Percentiles rank a stretch among this genome's conserved stretches.
Evolutionary conservation across 495 filamentous ascomycete species (phyloP).

Genomic region (Lasiosphaeria miniovina): DNA sequence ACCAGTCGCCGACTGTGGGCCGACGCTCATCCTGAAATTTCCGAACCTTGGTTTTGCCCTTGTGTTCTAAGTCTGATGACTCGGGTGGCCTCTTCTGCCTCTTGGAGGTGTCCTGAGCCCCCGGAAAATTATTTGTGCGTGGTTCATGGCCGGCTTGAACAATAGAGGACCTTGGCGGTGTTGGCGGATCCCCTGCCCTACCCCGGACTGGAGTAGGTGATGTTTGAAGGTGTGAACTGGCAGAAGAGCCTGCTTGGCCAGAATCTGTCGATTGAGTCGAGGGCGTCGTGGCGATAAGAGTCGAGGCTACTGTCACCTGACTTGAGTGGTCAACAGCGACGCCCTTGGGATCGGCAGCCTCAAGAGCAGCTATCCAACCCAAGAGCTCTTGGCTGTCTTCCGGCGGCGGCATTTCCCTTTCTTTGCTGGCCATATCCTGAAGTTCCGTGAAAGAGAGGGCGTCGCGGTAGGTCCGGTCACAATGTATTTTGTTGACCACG

Average conservation of each 20-base stretch:
- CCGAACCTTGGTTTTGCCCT: constrained; percentile 12
- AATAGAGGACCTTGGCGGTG: constrained; percentile 9
- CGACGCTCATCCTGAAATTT: constrained; percentile 7
- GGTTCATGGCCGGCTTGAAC: neutral
- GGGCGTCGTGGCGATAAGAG: constrained; percentile 1
- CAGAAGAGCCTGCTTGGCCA: neutral
- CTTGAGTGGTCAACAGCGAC: constrained; percentile 24
- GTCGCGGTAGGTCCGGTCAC: constrained; percentile 44
- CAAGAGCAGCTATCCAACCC: constrained; percentile 54
- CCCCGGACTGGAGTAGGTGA: neutral
- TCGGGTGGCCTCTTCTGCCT: constrained; percentile 16
- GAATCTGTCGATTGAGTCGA: constrained; percentile 1
- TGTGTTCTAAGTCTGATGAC: neutral
- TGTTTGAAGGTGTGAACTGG: too few species aligned
- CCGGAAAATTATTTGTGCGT: neutral
- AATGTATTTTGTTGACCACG: constrained; percentile 45
- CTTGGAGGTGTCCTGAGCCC: neutral
- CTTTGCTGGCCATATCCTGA: constrained; percentile 40
- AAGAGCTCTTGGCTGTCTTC: constrained; percentile 50
- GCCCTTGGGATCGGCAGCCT: constrained; percentile 41
- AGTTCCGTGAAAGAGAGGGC: constrained; percentile 42
- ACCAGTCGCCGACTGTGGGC: neutral
- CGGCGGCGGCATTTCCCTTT: constrained; percentile 28
- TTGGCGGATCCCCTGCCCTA: neutral
- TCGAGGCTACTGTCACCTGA: constrained; percentile 15